Base-by-base conservation (phyloP, 2,329 filamentous ascomycete genomes). In the Exophiala viscosa region DNA sequence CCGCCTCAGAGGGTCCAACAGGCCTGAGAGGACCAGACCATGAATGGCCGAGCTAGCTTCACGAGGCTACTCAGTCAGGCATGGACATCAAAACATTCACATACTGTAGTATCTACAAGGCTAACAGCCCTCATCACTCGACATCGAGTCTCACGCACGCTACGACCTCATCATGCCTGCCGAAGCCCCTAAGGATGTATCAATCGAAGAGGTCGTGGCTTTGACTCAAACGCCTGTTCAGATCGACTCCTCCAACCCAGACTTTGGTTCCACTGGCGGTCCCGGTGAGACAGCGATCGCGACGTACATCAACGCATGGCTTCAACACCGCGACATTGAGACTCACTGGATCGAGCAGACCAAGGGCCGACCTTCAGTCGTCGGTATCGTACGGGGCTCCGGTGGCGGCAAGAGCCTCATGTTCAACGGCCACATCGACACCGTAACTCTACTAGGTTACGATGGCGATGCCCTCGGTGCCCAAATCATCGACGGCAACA, bases 381-480 rank as follows among this genome's bases (percentile, higher is more conserved):
- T 36, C 34, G 34, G 34, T 4, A 14, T 36, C 13, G 34, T 36
- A 14, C 34, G 34, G 15, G 34, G 34, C 34, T 36, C 34, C 13
- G 34, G 34, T 5, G 34, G 34, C 9, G 34, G 34, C 13, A 36
- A 36, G 9, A 36, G 34, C 34, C 15, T 36, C 13, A 36, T 36
- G 34, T 14, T 36, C 34, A 36, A 36, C 34, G 34, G 34, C 5
- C 34, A 36, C 34, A 70, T 76, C 1, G 77, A 81, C 48, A 81
- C 78, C 0, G 78, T 80, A 4, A 79, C 72, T 5, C 58, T 75
- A 0, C 59, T 67, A 4, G 75, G 75, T 2, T 79, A 80, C 50
- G 72, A 74, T 1, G 67, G 65, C 1, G 69, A 79, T 35, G 67
- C 76, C 0, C 60, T 80, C 1, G 72, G 71, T 8, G 77, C 77